Evolutionary conservation across 1,284 basidiomycete species (phyloP), one percentile per base, ranked within the genome.

Genomic region (Apiotrichum veenhuisii): DNA sequence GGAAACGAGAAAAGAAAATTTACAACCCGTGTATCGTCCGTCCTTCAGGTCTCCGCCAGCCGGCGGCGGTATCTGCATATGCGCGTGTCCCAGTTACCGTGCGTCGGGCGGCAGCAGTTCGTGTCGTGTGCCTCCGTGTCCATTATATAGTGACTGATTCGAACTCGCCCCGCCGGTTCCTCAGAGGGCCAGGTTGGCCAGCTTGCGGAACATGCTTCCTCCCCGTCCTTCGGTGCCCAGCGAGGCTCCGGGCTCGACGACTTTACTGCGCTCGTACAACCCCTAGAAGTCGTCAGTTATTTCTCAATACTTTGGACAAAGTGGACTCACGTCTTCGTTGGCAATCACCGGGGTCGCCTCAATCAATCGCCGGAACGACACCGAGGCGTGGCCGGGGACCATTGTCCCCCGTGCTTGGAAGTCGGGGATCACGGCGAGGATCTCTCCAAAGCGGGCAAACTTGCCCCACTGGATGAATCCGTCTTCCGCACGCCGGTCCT

Each of bases 381-480:
- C 48, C 8, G 59, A 61, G 3, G 62, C 58, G 10, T 54, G 36
- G 0, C 69, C 68, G 12, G 58, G 56, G 0, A 67, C 63, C 30
- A 65, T 64, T 2, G 67, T 47, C 1, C 68, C 71, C 23, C 61
- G 57, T 2, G 59, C 38, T 43, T 74, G 72, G 58, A 73, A 75
- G n/a, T 71, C 68, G 11, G 59, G 38, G 43, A 75, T 71, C 51
- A 68, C 58, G 5, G 58, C 47, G 14, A 75, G 50, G 14, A 74
- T 73, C 56, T 73, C 68, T 18, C 65, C 69, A 54, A 74, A 70
- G 36, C 60, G 61, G 7, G 62, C 55, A 52, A 75, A 75, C 58
- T 75, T 75, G 59, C 70, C 70, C 73, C 73, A 75, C 56, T 62
- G 60, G 15, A 72, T 61, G 23, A 50, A 44, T 10, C 67, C 70